phyloP scores from a whole-genome alignment of 805 yeast species.

The Lachancea cidri region DNA sequence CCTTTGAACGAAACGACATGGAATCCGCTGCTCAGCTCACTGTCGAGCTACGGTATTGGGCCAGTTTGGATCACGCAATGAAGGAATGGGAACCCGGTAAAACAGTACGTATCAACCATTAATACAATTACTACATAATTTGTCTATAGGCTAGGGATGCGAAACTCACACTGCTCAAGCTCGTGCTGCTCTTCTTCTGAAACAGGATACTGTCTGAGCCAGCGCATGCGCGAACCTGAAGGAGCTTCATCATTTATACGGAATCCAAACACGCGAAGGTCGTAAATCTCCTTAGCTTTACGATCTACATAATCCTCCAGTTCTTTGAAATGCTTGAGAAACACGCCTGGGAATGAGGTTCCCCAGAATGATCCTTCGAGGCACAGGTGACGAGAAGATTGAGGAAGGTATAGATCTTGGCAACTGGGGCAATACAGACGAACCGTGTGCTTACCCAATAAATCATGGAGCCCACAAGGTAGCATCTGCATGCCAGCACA shows the following conservation, averaged over 20 bases:
- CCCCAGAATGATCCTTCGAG: constrained; percentile 98
- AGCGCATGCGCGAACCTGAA: constrained; percentile 91
- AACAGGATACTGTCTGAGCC: constrained; percentile 80
- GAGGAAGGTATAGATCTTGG: constrained; percentile 83
- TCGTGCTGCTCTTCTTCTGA: constrained; percentile 58
- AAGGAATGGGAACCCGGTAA: constrained; percentile 75
- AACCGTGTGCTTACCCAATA: constrained; percentile 88
- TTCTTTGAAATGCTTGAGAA: constrained; percentile 88
- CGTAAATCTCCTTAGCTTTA: constrained; percentile 49
- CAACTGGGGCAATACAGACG: constrained; percentile 93
- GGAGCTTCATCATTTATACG: constrained; percentile 65
- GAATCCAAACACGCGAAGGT: constrained; percentile 84
- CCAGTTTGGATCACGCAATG: constrained; percentile 65
- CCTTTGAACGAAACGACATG: constrained; percentile 46
- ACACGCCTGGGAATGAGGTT: constrained; percentile 89
- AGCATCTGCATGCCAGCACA: constrained; percentile 88
- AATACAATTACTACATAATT: constrained; percentile 11
- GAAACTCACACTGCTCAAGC: constrained; percentile 58
- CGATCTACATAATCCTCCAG: constrained; percentile 69
- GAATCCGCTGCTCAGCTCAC: constrained; percentile 60
- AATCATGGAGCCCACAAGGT: constrained; percentile 88
- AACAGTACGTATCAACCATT: constrained; percentile 61
- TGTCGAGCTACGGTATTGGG: constrained; percentile 77
- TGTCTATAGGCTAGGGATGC: constrained; percentile 36
- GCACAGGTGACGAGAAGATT: constrained; percentile 77